Evolutionary conservation across 164 flowering plant species (phyloP), one percentile per base, ranked within the genome.

Genomic region (Saururus chinensis): DNA sequence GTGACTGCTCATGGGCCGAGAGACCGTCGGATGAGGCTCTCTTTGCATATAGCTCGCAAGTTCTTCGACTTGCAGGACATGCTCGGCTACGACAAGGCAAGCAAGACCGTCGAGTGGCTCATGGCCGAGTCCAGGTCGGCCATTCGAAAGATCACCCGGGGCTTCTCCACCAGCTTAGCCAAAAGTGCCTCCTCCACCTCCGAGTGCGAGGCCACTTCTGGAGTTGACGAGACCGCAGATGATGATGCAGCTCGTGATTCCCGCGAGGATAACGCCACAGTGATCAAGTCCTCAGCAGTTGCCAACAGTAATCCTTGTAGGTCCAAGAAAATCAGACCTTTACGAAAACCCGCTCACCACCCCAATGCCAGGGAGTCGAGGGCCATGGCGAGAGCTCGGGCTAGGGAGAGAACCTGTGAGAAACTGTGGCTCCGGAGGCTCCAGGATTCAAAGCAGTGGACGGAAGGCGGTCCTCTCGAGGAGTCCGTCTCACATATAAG

Each of bases 61-160:
- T 84, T 88, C 59, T 88, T 88, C 60, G 72, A 72, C 14, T 78
- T 88, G 8, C 92, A 88, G 67, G 96, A 86, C 73, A 63, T 75
- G 81, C 74, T 84, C 0, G 86, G 90, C 13, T 81, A 67, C 42
- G 92, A 86, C 41, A 86, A 83, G 62, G 85, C 96, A 0, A 88
- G 96, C 60, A 82, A 79, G 58, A 86, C 96, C 4, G 81, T 88
- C 0, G 82, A 82, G 35, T 88, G 96, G 96, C 42, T 88, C 64
- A 76, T 86, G 19, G 24, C n/a, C 1, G 77, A 81, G 42, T 75
- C 92, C 1, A 75, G 69, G 55, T 17, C 69, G 0, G 92, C 82
- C 16, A 86, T 88, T 66, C 69, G 68, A 49, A 76, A 81, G 61
- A 77, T 84, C 21, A 21, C 56, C 4, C 62, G 60, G 51, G 66